Base-by-base conservation (phyloP, 768 basidiomycete species). In the Russula sp. region DNA sequence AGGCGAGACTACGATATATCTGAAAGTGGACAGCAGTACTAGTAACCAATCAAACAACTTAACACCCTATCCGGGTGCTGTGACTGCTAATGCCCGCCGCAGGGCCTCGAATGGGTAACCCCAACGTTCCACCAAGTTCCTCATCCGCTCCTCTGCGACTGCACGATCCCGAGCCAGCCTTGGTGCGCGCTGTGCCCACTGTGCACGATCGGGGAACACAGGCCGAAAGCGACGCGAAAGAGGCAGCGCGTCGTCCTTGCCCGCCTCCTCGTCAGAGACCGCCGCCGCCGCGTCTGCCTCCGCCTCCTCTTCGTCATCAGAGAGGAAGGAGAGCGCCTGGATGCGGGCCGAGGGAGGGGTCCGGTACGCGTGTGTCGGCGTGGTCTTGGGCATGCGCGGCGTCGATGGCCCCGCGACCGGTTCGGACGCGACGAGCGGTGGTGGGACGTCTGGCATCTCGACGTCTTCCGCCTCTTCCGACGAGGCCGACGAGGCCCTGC, bases 151-250 rank as follows among this genome's bases (percentile, higher is more conserved):
- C 62, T 68, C 67, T 2, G 65, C 62, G 2, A 40, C 56, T 10
- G 51, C 66, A n/a, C 66, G 62, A 31, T 63, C 64, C 31, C 54
- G 61, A 39, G 20, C 52, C 6, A 67, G 44, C 45, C 55, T 52
- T 3, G 66, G 65, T 11, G 65, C 67, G 13, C 65, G 65, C 11
- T 66, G 65, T 18, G 51, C 42, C 67, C 67, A 68, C 49, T 68
- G 67, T 22, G 3, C 51, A 35, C 67, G 57, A 61, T 68, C 67
- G 1, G 59, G 55, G 18, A 68, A 60, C 13, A 68, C 66, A 1
- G 67, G 67, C 1, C 67, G 61, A 56, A 67, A 63, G 18, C 67
- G 65, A 22, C 62, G 66, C 50, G 61, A 55, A 13, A 42, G 48
- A 6, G 65, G 65, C 42, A 63, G 27, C 8, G 45, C 13, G 6